A percentile compares a stretch with the other conserved stretches of the same genome.
phyloP scores from a whole-genome alignment of 176 grass and related monocot species.

The Otatea glauca region DNA sequence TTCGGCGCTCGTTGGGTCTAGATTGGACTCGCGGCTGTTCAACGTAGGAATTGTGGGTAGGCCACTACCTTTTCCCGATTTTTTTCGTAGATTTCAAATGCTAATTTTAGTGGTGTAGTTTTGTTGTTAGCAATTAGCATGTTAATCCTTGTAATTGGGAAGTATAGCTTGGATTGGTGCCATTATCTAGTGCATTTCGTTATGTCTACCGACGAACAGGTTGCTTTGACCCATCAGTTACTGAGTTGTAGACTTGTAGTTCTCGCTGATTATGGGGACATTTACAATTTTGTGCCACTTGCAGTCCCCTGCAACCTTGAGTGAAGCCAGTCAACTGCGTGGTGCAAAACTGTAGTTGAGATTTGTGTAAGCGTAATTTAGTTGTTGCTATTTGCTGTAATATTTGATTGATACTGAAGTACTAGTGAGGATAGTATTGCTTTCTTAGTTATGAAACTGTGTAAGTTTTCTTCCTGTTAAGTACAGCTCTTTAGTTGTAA shows the following conservation, averaged over 20 bases:
- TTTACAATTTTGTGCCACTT: not conserved
- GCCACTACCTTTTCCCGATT: not conserved
- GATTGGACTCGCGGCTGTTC: conserved; percentile 13
- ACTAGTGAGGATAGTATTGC: not conserved
- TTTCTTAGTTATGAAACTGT: conserved; percentile 22
- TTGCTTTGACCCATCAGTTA: not conserved
- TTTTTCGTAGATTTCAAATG: not conserved
- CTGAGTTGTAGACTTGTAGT: conserved; percentile 22
- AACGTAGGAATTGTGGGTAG: conserved; percentile 10
- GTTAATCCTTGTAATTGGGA: not conserved
- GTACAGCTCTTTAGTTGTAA: not conserved
- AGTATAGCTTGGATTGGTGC: not conserved
- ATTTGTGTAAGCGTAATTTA: not conserved
- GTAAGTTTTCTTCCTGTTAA: not conserved
- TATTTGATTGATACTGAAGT: conserved; percentile 25
- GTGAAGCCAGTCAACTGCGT: not conserved
- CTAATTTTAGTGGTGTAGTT: conserved; percentile 7
- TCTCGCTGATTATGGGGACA: not conserved
- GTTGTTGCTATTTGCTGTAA: not conserved
- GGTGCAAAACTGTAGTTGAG: not conserved
- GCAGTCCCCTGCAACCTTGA: not conserved
- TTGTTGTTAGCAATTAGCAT: not conserved
- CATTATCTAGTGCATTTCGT: not conserved
- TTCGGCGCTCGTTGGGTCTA: not conserved
- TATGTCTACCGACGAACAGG: not conserved